Base-by-base conservation (phyloP, 495 filamentous ascomycete genomes). In the Daldinia caldariorum region DNA sequence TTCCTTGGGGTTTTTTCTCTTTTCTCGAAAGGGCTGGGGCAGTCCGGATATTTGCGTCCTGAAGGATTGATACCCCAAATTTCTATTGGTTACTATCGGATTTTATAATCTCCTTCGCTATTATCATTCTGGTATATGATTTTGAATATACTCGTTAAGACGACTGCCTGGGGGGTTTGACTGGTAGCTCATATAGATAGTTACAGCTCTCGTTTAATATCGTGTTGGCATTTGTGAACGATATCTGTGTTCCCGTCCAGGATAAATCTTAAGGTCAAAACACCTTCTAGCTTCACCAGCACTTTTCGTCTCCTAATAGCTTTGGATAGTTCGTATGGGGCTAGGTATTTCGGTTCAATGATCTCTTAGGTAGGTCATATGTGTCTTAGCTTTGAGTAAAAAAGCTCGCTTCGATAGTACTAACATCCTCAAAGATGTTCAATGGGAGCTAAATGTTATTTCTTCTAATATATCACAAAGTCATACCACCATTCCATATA, bases 61-160 rank as follows among this genome's bases (percentile, higher is more conserved):
- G 43, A 61, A 61, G 70, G 65, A 72, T 66, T 72, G 70, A 72
- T 72, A 72, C 70, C 70, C 70, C 65, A 39, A 59, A 50, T 69
- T 69, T 66, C 55, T 18, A 37, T 47, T 54, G 61, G 61, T 58
- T 64, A 58, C 56, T 49, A 20, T 54, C 26, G 50, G 65, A 65
- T 49, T 37, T 37, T 61, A 49, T 56, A 49, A 54, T 49, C 45
- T 62, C 70, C 53, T 69, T 72, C 70, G 61, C 54, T 72, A 58
- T 58, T 56, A 64, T 58, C 51, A 64, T 72, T 72, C 70, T 66
- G 43, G 70, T 72, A 69, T 35, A 72, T 69, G 60, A 32, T 68
- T 69, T 39, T 43, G n/a, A 67, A 66, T 61, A 72, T 69, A 61
- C 16, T 62, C 57, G 20, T 67, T 8, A 31, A 37, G 43, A 63